phyloP scores from a whole-genome alignment of 805 yeast species.

The Cyberlindnera sargentensis region DNA sequence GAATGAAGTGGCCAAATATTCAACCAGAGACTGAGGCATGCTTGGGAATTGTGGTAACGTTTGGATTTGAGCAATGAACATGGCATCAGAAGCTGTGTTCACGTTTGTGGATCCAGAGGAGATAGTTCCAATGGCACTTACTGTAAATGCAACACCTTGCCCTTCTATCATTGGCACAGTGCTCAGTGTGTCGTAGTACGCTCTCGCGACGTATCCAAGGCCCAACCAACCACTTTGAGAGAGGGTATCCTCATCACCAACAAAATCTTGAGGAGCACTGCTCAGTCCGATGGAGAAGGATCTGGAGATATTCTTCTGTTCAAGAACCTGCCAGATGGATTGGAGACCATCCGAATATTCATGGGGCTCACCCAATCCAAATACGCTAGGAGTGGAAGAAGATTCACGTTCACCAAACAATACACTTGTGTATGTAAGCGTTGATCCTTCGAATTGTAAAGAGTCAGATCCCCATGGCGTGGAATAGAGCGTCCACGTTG shows the following conservation, averaged over 20 bases:
- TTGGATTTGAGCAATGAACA: conserved; percentile 6
- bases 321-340: conserved; percentile 6
- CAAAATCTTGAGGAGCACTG: conserved; percentile 6
- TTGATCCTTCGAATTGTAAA: conserved; percentile 5
- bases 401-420: conserved; percentile 8
- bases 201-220: conserved; percentile 10
- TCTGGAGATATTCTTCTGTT: neutral
- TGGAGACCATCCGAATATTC: neutral
- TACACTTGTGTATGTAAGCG: conserved; percentile 1
- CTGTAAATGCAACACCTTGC: conserved; percentile 5
- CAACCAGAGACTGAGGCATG: conserved; percentile 7
- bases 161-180: conserved; percentile 8
- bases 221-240: conserved; percentile 4
- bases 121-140: conserved; percentile 7
- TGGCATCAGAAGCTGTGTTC: conserved; percentile 4
- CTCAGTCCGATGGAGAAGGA: conserved; percentile 7
- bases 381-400: conserved; percentile 1
- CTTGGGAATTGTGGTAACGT: conserved; percentile 5
- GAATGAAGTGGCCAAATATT: conserved; percentile 3
- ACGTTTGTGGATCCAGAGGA: neutral
- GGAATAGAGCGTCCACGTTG: conserved; percentile 1
- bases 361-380: conserved; percentile 8
- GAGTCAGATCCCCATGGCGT: conserved; percentile 10
- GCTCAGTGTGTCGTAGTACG: conserved; percentile 4
- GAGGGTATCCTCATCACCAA: conserved; percentile 3